Percentiles rank a stretch among this genome's conserved stretches.
Evolutionary conservation across 768 basidiomycete species (phyloP).

Genomic region (Tylopilus balloui): DNA sequence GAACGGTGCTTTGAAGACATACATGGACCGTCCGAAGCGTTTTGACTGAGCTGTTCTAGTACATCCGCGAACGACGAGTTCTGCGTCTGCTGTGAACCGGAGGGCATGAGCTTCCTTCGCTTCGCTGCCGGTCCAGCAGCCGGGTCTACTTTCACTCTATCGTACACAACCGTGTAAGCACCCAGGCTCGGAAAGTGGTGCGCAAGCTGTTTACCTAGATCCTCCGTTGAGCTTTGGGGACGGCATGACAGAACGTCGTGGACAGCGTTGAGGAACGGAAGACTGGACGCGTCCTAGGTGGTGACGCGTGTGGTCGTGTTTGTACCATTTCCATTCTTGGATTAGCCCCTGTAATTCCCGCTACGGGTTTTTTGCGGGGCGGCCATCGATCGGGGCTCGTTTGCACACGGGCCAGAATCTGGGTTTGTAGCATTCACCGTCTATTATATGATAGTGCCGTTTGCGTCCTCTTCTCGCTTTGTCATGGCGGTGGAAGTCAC

Average conservation of each 20-base stretch:
- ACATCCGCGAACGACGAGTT: constrained; percentile 56
- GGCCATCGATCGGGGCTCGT: too few species aligned
- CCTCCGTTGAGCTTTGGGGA: constrained; percentile 9
- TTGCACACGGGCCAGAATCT: too few species aligned
- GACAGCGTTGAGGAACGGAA: not conserved
- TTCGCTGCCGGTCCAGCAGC: constrained; percentile 43
- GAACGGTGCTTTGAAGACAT: constrained; percentile 15
- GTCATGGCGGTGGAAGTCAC: too few species aligned
- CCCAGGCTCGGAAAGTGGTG: not conserved
- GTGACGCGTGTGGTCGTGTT: constrained; percentile 32
- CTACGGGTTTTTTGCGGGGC: too few species aligned
- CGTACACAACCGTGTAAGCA: constrained; percentile 5
- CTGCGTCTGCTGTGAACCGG: constrained; percentile 28
- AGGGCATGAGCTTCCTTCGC: constrained; percentile 47
- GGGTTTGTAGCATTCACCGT: too few species aligned
- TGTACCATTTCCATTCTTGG: constrained; percentile 14
- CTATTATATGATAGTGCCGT: too few species aligned
- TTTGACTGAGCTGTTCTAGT: constrained; percentile 56
- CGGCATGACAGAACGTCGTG: constrained; percentile 12
- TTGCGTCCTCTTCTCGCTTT: too few species aligned
- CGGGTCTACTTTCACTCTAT: constrained; percentile 23
- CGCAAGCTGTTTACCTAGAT: constrained; percentile 11
- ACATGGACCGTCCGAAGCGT: constrained; percentile 41
- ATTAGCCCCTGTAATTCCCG: constrained; percentile 20
- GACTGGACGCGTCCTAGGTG: constrained; percentile 10